Conservation (phyloP, 2,329 filamentous ascomycete species). For the Chaetomium strumarium region DNA sequence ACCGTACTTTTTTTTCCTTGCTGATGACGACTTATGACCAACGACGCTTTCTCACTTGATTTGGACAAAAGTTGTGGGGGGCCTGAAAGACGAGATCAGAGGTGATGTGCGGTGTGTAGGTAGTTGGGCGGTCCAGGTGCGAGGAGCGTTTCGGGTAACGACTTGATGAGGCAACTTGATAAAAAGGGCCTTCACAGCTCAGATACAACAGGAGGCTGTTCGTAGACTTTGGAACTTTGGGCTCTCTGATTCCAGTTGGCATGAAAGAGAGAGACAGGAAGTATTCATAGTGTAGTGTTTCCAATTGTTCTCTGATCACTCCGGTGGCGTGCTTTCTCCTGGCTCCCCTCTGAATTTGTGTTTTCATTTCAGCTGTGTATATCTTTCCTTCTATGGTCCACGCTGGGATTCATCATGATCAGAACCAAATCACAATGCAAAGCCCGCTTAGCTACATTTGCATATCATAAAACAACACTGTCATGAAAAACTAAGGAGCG, state of each 20-base stretch:
- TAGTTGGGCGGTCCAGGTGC: background rate
- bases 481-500: no score
- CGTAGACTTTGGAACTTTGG: slow-evolving; percentile 8
- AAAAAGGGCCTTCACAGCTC: slow-evolving; percentile 6
- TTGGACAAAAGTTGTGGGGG: background rate
- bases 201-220: slow-evolving; percentile 11
- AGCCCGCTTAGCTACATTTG: no score
- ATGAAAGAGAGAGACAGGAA: slow-evolving; percentile 2
- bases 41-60: background rate
- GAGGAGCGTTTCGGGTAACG: slow-evolving; percentile 13
- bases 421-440: no score
- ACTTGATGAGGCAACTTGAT: slow-evolving; percentile 16
- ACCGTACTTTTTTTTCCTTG: background rate
- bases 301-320: no score
- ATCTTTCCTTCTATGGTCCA: background rate
- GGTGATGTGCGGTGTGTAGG: background rate
- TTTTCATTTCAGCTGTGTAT: background rate
- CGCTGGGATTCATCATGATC: background rate
- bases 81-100: background rate
- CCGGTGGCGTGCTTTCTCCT: no score
- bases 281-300: slow-evolving; percentile 11
- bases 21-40: background rate
- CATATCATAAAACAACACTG: no score
- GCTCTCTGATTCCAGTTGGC: background rate
- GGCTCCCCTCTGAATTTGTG: background rate